A percentile compares a stretch with the other conserved stretches of the same genome.
These are phyloP conservation scores for Euphorbia peplus DNA, from an alignment of 345 rosid species.

Conservation along the genomic window DNA sequence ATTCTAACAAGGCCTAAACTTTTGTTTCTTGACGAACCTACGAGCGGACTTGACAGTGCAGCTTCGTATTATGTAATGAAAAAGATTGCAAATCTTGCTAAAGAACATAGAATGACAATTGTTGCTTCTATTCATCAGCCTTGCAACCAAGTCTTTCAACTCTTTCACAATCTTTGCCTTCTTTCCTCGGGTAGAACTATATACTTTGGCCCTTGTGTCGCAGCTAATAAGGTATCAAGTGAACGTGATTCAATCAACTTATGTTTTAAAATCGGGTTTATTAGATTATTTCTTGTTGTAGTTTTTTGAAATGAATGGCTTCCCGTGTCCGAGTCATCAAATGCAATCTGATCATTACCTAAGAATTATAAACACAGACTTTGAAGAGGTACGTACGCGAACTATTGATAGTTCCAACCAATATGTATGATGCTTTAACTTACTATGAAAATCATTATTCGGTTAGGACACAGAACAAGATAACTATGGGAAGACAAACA, in stretches of 20 bases:
- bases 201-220: background rate
- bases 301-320: slow-evolving; percentile 17
- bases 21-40: slow-evolving; percentile 15
- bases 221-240: background rate
- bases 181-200: slow-evolving; percentile 12
- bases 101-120: slow-evolving; percentile 8
- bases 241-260: no score
- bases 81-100: background rate
- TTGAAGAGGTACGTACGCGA: slow-evolving; percentile 10
- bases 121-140: slow-evolving; percentile 16
- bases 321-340: slow-evolving; percentile 10
- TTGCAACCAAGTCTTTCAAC: slow-evolving; percentile 8
- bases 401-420: background rate
- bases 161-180: slow-evolving; percentile 7
- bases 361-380: slow-evolving; percentile 12
- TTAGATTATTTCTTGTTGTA: background rate
- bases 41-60: slow-evolving; percentile 20
- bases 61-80: slow-evolving; percentile 11
- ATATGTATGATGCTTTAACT: no score
- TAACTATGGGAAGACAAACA: background rate
- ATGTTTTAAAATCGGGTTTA: no score
- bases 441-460: no score
- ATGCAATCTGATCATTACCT: slow-evolving; percentile 18
- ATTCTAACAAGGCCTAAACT: slow-evolving; percentile 15
- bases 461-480: slow-evolving; percentile 13